These are phyloP conservation scores for Neurospora pannonica DNA, from an alignment of 495 filamentous ascomycete species.

Conservation along the genomic window DNA sequence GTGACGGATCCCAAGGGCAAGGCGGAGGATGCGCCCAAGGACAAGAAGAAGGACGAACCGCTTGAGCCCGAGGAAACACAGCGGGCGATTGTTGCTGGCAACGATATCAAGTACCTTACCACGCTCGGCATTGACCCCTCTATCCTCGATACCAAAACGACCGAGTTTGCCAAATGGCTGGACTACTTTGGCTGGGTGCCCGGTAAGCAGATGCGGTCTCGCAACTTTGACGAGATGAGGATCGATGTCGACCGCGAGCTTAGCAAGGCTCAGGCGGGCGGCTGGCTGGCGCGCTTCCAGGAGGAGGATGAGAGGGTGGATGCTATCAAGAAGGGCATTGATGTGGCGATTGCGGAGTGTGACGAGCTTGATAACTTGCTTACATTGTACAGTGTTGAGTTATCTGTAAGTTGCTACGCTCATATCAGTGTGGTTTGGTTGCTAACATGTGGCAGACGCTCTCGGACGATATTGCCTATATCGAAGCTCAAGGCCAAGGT, in stretches of 20 bases:
- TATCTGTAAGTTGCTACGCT: slow-evolving; percentile 56
- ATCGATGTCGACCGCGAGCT: slow-evolving; percentile 78
- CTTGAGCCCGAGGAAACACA: slow-evolving; percentile 26
- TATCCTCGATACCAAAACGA: slow-evolving; percentile 56
- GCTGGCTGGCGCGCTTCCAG: slow-evolving; percentile 81
- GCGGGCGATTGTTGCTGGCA: slow-evolving; percentile 57
- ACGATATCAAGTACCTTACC: slow-evolving; percentile 70
- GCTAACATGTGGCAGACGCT: slow-evolving; percentile 58
- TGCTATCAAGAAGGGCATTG: slow-evolving; percentile 72
- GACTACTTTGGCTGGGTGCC: slow-evolving; percentile 84
- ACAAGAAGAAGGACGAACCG: slow-evolving; percentile 28
- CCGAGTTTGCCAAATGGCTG: slow-evolving; percentile 62
- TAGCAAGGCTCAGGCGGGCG: slow-evolving; percentile 79
- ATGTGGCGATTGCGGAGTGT: slow-evolving; percentile 82
- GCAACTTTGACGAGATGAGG: slow-evolving; percentile 74
- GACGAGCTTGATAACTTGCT: slow-evolving; percentile 90
- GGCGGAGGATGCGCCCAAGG: slow-evolving; percentile 33
- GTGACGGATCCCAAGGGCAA: slow-evolving; percentile 28
- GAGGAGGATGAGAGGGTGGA: slow-evolving; percentile 84
- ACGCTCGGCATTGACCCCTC: slow-evolving; percentile 63
- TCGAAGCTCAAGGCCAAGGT: slow-evolving; percentile 94
- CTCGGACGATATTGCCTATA: slow-evolving; percentile 90
- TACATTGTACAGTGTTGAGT: slow-evolving; percentile 86
- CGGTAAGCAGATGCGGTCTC: slow-evolving; percentile 56
- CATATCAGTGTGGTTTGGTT: slow-evolving; percentile 12